Conservation (phyloP, 768 basidiomycete genomes). For the Termitomyces sp. region DNA sequence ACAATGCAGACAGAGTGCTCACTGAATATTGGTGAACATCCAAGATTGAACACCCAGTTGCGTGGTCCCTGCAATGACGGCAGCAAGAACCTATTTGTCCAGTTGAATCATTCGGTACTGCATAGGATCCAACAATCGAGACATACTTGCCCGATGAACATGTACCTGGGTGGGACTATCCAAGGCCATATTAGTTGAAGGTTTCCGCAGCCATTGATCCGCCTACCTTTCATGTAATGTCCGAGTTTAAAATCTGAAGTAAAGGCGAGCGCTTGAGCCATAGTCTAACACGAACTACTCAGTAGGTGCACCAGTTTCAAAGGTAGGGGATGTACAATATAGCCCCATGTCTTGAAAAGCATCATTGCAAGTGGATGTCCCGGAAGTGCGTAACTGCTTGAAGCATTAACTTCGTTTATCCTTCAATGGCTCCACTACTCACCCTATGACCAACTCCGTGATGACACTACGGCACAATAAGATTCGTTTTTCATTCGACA, state of each 20-base stretch:
- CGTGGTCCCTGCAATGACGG: conserved; percentile 58
- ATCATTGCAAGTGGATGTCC: conserved; percentile 80
- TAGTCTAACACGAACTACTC: conserved; percentile 31
- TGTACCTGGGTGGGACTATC: conserved; percentile 55
- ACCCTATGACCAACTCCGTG: conserved; percentile 75
- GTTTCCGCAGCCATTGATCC: neutral
- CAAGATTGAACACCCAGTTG: conserved; percentile 64
- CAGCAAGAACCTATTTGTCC: conserved; percentile 45
- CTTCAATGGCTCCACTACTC: conserved; percentile 29
- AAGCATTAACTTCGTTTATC: neutral
- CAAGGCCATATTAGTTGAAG: conserved; percentile 21
- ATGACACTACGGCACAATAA: conserved; percentile 61
- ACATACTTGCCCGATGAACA: conserved; percentile 36
- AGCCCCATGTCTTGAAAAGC: conserved; percentile 78
- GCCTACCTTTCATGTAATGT: conserved; percentile 59
- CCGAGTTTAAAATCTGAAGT: conserved; percentile 78
- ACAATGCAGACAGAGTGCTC: conserved; percentile 14
- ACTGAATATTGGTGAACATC: conserved; percentile 60
- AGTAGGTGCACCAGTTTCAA: neutral
- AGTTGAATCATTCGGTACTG: neutral
- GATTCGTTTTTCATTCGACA: neutral
- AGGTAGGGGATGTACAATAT: conserved; percentile 32
- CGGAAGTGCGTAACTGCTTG: conserved; percentile 62
- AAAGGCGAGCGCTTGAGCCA: conserved; percentile 63
- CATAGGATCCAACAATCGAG: neutral